Conservation (phyloP, 2,329 filamentous ascomycete genomes). For the Aspergillus felis region DNA sequence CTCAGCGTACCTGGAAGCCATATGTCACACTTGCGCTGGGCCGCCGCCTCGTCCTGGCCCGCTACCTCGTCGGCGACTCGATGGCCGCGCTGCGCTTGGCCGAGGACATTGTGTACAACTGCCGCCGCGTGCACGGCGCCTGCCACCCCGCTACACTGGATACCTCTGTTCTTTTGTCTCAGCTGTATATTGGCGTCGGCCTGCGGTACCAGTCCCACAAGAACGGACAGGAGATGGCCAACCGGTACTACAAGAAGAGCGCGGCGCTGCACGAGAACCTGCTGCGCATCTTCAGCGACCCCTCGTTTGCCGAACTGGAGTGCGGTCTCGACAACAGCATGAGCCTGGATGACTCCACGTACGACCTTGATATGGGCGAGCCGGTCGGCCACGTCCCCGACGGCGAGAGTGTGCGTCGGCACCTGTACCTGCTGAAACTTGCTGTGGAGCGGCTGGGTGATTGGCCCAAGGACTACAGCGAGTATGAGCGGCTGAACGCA, state of each 20-base stretch:
- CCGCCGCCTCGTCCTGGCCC: conserved; percentile 47
- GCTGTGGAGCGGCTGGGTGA: conserved; percentile 37
- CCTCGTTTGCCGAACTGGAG: conserved; percentile 23
- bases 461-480: conserved; percentile 46
- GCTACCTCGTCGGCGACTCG: conserved; percentile 46
- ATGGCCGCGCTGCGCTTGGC: conserved; percentile 45
- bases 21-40: conserved; percentile 48
- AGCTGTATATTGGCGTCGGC: conserved; percentile 46
- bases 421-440: conserved; percentile 38
- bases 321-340: conserved; percentile 9
- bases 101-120: conserved; percentile 54
- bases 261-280: conserved; percentile 36
- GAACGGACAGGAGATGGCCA: conserved; percentile 30
- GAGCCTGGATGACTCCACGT: conserved; percentile 9
- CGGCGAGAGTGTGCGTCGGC: conserved; percentile 31
- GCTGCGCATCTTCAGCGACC: conserved; percentile 33
- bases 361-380: conserved; percentile 4
- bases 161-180: conserved; percentile 46
- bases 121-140: conserved; percentile 49
- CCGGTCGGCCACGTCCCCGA: neutral
- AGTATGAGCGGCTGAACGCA: conserved; percentile 48
- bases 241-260: conserved; percentile 38
- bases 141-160: conserved; percentile 46
- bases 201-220: conserved; percentile 32
- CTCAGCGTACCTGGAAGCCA: conserved; percentile 40